Conservation (phyloP, 495 filamentous ascomycete species). For the Hypoxylon trugodes region DNA sequence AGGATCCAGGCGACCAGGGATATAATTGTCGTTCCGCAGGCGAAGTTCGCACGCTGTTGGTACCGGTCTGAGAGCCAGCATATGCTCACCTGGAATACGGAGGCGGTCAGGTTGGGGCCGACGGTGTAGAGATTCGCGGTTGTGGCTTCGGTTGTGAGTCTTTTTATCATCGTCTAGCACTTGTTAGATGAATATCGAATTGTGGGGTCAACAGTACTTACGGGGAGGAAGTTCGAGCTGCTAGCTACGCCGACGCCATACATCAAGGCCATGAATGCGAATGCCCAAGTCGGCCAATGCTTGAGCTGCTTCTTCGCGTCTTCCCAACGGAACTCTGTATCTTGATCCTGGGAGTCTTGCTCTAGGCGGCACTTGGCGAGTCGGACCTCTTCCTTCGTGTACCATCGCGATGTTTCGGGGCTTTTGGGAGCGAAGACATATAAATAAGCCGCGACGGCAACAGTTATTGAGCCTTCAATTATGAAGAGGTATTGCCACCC, state of each 20-base stretch:
- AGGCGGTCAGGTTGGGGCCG: slow-evolving; percentile 58
- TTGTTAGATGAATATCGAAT: background rate
- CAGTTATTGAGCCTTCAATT: slow-evolving; percentile 27
- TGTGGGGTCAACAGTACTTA: background rate
- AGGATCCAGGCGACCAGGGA: slow-evolving; percentile 52
- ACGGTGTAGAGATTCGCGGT: slow-evolving; percentile 64
- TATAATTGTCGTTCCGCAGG: slow-evolving; percentile 57
- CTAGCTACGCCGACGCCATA: slow-evolving; percentile 44
- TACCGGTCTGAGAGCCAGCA: slow-evolving; percentile 58
- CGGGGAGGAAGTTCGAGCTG: slow-evolving; percentile 46
- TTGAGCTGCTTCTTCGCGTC: slow-evolving; percentile 32
- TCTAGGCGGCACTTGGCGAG: slow-evolving; percentile 26
- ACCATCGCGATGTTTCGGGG: slow-evolving; percentile 23
- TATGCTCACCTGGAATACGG: slow-evolving; percentile 46
- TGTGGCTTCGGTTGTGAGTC: slow-evolving; percentile 54
- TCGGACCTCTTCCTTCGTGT: slow-evolving; percentile 20
- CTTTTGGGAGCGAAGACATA: slow-evolving; percentile 23
- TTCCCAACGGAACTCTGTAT: slow-evolving; percentile 38
- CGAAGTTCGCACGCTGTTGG: slow-evolving; percentile 55
- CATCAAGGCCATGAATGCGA: slow-evolving; percentile 38
- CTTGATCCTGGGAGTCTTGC: slow-evolving; percentile 17
- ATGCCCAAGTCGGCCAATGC: slow-evolving; percentile 43
- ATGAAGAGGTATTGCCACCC: slow-evolving; percentile 33
- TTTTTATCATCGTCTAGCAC: slow-evolving; percentile 40
- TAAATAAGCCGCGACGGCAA: slow-evolving; percentile 5